Base-by-base conservation (phyloP, 495 filamentous ascomycete genomes). In the Beverwykella pulmonaria region DNA sequence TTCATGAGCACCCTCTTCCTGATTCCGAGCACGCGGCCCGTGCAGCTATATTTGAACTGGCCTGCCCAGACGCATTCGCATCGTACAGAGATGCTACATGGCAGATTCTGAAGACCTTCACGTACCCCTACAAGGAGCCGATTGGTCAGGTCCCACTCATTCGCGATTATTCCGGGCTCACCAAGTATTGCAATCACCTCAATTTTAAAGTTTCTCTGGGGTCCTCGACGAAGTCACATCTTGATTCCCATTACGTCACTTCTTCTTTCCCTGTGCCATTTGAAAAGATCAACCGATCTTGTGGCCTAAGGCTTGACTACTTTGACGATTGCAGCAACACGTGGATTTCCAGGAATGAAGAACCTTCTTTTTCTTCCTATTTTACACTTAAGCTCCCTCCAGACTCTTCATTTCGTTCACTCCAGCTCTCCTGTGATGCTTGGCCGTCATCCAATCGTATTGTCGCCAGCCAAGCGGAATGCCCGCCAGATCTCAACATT, bases 401-500 rank as follows among this genome's bases (percentile, higher is more conserved):
- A 36, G 65, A 48, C 46, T 75, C 70, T 8, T 65, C 70, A n/a
- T 64, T 65, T 34, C 61, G 61, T 6, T 29, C 59, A 7, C 50
- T 78, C 22, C 44, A 61, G 14, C 27, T 52, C 9, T 71, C 60
- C 12, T 17, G 59, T 0, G 20, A 75, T 46, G 65, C 67, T 23
- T 81, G 80, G 9, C 83, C 78, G 23, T 81, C 82, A 9, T 86
- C 81, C 27, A 83, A 87, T 72, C 74, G 85, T 53, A 71, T 83
- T 4, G 76, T 88, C 34, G 86, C 84, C 0, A 83, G 77, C 25
- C 82, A 86, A 53, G 77, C 71, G 0, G 72, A 74, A 20, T 85
- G 82, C 54, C 83, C 84, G 0, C 34, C 71, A 1, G 71, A 75
- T 3, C 53, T 86, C 19, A 79, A 77, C 27, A 55, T 79, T 1